Conservation (phyloP, 371 early-diverging fungal genomes). For the Gilbertella persicaria region DNA sequence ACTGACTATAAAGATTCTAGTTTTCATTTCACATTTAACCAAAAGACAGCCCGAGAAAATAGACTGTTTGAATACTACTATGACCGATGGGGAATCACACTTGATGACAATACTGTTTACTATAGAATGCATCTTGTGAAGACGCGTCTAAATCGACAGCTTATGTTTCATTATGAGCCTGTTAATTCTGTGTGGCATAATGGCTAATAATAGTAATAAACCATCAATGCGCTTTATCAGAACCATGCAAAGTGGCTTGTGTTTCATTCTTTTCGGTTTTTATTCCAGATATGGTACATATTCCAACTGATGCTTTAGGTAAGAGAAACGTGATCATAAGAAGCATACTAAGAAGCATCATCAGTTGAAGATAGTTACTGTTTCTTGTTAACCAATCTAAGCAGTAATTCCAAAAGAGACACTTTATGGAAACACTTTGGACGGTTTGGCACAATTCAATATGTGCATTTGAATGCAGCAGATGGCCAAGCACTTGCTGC, state of each 20-base stretch:
- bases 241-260: not conserved
- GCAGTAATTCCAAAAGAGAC: not conserved
- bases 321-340: not conserved
- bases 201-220: too few relatives aligned
- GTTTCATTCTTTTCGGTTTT: not conserved
- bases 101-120: not conserved
- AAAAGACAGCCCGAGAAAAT: not conserved
- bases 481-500: not conserved
- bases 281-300: not conserved
- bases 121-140: not conserved
- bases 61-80: not conserved
- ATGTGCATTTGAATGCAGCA: not conserved
- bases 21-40: not conserved
- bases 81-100: not conserved
- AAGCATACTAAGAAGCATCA: not conserved
- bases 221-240: not conserved
- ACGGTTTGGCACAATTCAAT: conserved; percentile 7
- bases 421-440: conserved; percentile 9
- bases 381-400: conserved; percentile 7
- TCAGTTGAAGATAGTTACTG: conserved; percentile 1
- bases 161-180: too few relatives aligned
- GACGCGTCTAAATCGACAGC: not conserved
- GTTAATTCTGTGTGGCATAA: too few relatives aligned
- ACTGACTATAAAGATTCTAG: not conserved
- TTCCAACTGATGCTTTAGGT: not conserved